These are phyloP conservation scores for Eimeria acervulina DNA, from an alignment of 169 alveolate species.

Conservation along the genomic window DNA sequence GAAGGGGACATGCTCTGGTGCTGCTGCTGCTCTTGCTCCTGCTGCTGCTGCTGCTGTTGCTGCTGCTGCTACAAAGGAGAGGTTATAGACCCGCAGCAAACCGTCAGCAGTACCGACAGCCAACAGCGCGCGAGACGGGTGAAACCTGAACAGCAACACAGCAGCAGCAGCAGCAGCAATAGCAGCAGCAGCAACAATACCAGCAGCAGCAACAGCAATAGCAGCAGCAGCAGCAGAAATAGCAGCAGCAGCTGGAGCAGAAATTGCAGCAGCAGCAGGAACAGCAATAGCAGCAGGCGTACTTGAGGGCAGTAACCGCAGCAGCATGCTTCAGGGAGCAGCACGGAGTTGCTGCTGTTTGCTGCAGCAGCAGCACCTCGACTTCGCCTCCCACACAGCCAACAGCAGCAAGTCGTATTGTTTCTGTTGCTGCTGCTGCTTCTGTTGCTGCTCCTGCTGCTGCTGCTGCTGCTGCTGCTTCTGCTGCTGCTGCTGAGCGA, in stretches of 20 bases:
- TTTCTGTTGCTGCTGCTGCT: neutral
- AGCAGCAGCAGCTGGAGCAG: slow-evolving; percentile 26
- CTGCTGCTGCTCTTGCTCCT: too few relatives aligned
- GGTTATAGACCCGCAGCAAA: neutral
- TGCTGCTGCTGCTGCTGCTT: neutral
- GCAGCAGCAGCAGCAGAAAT: neutral
- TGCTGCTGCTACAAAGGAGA: slow-evolving; percentile 5
- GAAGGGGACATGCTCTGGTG: slow-evolving; percentile 19
- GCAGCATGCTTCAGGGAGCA: slow-evolving; percentile 39
- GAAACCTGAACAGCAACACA: too few relatives aligned
- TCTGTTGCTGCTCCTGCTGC: neutral
- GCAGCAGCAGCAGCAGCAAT: neutral
- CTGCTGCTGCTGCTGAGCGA: too few relatives aligned
- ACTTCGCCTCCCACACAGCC: slow-evolving; percentile 34
- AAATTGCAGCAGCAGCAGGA: neutral
- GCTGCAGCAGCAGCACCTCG: slow-evolving; percentile 31
- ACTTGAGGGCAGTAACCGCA: neutral
- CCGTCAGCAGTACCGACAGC: slow-evolving; percentile 17
- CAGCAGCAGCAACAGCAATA: neutral
- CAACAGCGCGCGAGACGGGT: neutral
- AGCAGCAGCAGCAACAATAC: neutral
- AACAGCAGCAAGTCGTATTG: slow-evolving; percentile 14
- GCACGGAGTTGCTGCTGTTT: too few relatives aligned
- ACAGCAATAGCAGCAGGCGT: too few relatives aligned
- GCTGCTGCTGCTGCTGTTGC: neutral